phyloP scores from a whole-genome alignment of 2,329 filamentous ascomycete species.

The Whalleya microplaca region DNA sequence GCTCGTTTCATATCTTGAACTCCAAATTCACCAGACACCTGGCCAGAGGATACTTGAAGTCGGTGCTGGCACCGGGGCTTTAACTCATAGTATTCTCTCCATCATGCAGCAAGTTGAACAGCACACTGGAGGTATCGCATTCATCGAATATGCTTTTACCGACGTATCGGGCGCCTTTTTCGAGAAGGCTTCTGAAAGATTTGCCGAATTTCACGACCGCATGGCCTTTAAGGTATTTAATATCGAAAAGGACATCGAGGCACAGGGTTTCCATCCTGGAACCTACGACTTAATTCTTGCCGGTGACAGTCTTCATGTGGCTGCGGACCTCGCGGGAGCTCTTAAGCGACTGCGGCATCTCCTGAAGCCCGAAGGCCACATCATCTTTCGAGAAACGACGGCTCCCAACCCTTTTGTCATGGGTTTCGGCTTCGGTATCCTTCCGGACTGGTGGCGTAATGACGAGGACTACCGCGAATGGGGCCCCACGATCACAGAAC shows the following conservation, averaged over 20 bases:
- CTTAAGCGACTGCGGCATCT: slow-evolving; percentile 16
- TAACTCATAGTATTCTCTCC: slow-evolving; percentile 35
- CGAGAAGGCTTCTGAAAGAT: not conserved
- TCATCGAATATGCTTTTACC: slow-evolving; percentile 43
- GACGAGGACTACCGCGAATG: not conserved
- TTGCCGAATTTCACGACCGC: not conserved
- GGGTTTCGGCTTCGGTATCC: slow-evolving; percentile 5
- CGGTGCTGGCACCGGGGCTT: slow-evolving; percentile 44
- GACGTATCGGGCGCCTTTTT: slow-evolving; percentile 40
- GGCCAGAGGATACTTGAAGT: slow-evolving; percentile 44
- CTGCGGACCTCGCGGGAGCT: slow-evolving; percentile 14
- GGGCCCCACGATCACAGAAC: not conserved
- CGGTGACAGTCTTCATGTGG: slow-evolving; percentile 25
- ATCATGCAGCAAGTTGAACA: slow-evolving; percentile 27
- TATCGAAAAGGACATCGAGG: slow-evolving; percentile 14
- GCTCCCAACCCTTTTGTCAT: not conserved
- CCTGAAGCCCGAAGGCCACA: slow-evolving; percentile 18
- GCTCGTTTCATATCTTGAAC: slow-evolving; percentile 20
- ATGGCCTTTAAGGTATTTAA: slow-evolving; percentile 16
- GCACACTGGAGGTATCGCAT: slow-evolving; percentile 26
- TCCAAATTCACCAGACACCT: slow-evolving; percentile 39
- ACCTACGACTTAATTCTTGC: slow-evolving; percentile 26
- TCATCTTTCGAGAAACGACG: slow-evolving; percentile 8
- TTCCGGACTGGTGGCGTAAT: slow-evolving; percentile 4
- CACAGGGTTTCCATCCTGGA: slow-evolving; percentile 16